Evolutionary conservation across 2,329 filamentous ascomycete species (phyloP).

Genomic region (Fusarium temperatum): DNA sequence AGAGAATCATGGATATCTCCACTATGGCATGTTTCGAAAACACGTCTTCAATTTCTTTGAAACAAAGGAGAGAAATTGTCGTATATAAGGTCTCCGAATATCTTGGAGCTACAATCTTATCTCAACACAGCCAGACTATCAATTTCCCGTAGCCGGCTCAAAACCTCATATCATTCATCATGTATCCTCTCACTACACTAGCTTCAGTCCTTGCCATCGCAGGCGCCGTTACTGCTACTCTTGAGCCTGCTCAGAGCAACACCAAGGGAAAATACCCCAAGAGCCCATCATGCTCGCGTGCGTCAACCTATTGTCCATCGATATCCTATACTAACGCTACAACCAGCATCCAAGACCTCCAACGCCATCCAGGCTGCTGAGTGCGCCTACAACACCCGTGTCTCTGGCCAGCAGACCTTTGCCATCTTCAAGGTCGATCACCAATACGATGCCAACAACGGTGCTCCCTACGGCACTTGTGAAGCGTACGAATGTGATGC

Average conservation of each 20-base stretch:
- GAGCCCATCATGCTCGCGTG: slow-evolving; percentile 33
- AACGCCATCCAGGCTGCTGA: slow-evolving; percentile 40
- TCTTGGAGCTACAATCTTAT: not conserved
- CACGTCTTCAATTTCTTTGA: slow-evolving; percentile 19
- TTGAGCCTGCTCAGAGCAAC: slow-evolving; percentile 38
- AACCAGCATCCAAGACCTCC: slow-evolving; percentile 34
- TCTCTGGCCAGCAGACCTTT: slow-evolving; percentile 39
- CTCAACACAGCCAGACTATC: not conserved
- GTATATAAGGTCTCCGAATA: slow-evolving; percentile 8
- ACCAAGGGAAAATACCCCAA: slow-evolving; percentile 38
- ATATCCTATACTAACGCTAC: not conserved
- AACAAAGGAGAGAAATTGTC: not conserved
- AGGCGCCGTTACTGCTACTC: slow-evolving; percentile 35
- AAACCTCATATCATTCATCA: not conserved
- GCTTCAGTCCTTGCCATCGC: slow-evolving; percentile 33
- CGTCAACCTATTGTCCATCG: not conserved
- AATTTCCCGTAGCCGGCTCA: not conserved
- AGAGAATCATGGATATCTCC: not conserved
- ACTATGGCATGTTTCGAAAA: slow-evolving; percentile 21
- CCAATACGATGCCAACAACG: slow-evolving; percentile 38
- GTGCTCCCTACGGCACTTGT: slow-evolving; percentile 38
- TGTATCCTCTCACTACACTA: slow-evolving; percentile 34
- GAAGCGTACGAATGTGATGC: slow-evolving; percentile 34
- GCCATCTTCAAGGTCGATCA: slow-evolving; percentile 39
- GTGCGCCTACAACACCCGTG: slow-evolving; percentile 40